Evolutionary conservation across 768 basidiomycete species (phyloP).

Genomic region (Rhodotorula kratochvilovae): DNA sequence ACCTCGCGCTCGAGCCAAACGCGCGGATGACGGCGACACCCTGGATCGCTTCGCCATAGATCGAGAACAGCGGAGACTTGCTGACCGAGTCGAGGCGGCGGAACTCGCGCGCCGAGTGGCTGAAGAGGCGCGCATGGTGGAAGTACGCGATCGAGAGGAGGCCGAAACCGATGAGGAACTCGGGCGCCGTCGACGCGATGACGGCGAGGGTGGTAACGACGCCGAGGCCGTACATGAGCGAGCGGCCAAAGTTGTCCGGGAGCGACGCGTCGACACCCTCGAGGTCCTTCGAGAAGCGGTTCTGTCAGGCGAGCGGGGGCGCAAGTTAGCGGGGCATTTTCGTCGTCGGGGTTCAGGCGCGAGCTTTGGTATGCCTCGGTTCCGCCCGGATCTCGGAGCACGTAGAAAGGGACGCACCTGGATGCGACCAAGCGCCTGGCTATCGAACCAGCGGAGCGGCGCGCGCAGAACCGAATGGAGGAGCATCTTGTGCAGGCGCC

Average conservation of each 20-base stretch:
- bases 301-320: background rate
- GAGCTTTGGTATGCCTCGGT: too few species aligned
- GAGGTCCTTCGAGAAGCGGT: conserved; percentile 26
- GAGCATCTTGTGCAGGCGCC: conserved; percentile 32
- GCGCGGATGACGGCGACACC: conserved; percentile 45
- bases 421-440: conserved; percentile 38
- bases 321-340: too few species aligned
- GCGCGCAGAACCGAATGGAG: conserved; percentile 40
- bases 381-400: too few species aligned
- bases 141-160: conserved; percentile 32
- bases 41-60: conserved; percentile 45
- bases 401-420: too few species aligned
- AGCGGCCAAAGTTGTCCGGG: conserved; percentile 39
- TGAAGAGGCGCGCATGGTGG: conserved; percentile 44
- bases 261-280: conserved; percentile 39
- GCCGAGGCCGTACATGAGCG: conserved; percentile 39
- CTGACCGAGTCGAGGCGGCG: conserved; percentile 48
- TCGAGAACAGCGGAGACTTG: conserved; percentile 46
- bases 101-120: conserved; percentile 48
- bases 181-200: conserved; percentile 37
- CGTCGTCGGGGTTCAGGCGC: too few species aligned
- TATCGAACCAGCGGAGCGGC: conserved; percentile 44
- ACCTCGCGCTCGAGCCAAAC: conserved; percentile 40
- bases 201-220: conserved; percentile 40
- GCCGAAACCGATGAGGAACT: conserved; percentile 41